Conservation (phyloP, 352 stramenopile genomes). For the Halophytophthora polymorphica region DNA sequence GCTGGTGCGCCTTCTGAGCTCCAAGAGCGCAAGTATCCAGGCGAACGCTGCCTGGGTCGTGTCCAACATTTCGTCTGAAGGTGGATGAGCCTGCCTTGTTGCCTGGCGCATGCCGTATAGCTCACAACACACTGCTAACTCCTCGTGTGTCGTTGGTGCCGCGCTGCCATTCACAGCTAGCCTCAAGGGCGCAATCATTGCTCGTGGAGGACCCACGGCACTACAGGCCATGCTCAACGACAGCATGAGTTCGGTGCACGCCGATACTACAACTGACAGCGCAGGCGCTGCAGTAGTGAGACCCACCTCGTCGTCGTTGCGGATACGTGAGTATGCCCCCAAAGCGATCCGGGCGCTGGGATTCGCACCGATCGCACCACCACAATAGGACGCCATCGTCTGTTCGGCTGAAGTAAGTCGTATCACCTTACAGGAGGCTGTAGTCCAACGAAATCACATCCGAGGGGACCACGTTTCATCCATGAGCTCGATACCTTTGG, state of each 20-base stretch:
- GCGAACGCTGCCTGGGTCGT: conserved; percentile 77
- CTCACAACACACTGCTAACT: conserved; percentile 1
- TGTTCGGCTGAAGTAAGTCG: neutral
- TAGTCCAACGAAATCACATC: no score
- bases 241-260: conserved; percentile 18
- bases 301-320: conserved; percentile 53
- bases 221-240: conserved; percentile 70
- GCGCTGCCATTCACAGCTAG: conserved; percentile 26
- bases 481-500: no score
- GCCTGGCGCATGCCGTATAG: neutral
- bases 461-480: no score
- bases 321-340: conserved; percentile 74
- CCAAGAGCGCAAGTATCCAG: conserved; percentile 53
- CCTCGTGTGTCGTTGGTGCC: neutral
- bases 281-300: conserved; percentile 3
- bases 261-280: neutral
- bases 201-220: conserved; percentile 45
- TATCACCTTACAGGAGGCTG: no score
- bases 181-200: conserved; percentile 47
- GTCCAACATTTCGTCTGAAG: conserved; percentile 66
- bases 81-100: conserved; percentile 21
- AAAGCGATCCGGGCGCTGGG: conserved; percentile 73
- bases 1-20: conserved; percentile 44
- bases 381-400: neutral
- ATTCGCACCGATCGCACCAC: conserved; percentile 39